Evolutionary conservation across 2,329 filamentous ascomycete genomes (phyloP).

Genomic region (Canariomyces notabilis): DNA sequence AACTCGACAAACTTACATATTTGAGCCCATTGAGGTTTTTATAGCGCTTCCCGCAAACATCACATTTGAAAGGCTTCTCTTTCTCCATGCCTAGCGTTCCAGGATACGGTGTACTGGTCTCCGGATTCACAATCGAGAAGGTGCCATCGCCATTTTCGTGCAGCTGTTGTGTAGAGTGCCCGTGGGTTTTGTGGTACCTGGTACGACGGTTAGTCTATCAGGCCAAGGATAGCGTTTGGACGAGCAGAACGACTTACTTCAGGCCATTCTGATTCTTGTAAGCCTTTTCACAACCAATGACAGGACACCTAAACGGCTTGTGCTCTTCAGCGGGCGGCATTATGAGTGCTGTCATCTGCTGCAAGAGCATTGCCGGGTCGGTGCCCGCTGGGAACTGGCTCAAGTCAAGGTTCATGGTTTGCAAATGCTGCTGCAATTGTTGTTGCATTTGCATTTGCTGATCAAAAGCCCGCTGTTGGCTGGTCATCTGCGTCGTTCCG

Average conservation of each 20-base stretch:
- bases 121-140: constrained; percentile 95
- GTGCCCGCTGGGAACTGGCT: constrained; percentile 72
- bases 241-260: constrained; percentile 58
- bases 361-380: constrained; percentile 57
- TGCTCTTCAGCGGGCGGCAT: constrained; percentile 75
- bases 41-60: constrained; percentile 95
- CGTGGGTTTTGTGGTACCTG: constrained; percentile 72
- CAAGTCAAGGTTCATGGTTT: constrained; percentile 67
- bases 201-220: constrained; percentile 27
- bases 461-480: constrained; percentile 55
- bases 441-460: constrained; percentile 59
- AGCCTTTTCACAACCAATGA: constrained; percentile 97
- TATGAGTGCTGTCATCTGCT: constrained; percentile 56
- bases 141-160: constrained; percentile 96
- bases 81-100: constrained; percentile 99
- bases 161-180: constrained; percentile 92
- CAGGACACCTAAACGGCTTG: constrained; percentile 95
- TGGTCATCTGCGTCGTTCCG: constrained; percentile 55
- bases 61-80: constrained; percentile 97
- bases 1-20: constrained; percentile 55
- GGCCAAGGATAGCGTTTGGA: background rate
- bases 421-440: constrained; percentile 59
- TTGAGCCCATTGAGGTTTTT: constrained; percentile 99
- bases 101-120: constrained; percentile 89
- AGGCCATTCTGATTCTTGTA: constrained; percentile 99